Conservation (phyloP, 495 filamentous ascomycete genomes). For the Aspergillus carlsbadensis region DNA sequence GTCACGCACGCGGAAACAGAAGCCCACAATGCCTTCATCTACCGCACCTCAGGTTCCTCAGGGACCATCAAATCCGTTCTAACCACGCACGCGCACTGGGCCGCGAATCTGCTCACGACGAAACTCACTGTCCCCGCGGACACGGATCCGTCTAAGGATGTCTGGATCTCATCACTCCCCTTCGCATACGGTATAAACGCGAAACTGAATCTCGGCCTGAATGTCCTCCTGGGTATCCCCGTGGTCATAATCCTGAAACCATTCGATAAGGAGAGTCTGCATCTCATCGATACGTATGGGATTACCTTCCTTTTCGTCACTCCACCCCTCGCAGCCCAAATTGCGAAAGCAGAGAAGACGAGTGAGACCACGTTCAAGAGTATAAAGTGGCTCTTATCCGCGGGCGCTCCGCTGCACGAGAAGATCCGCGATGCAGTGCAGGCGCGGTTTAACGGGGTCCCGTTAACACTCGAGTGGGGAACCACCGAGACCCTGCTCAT, state of each 20-base stretch:
- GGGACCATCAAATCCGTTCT: slow-evolving; percentile 24
- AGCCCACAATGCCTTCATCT: slow-evolving; percentile 17
- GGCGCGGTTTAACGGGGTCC: slow-evolving; percentile 18
- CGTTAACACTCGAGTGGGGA: slow-evolving; percentile 23
- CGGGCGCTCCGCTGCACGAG: slow-evolving; percentile 22
- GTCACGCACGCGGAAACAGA: not conserved
- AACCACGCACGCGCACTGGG: slow-evolving; percentile 25
- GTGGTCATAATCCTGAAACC: slow-evolving; percentile 18
- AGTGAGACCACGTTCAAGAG: slow-evolving; percentile 9
- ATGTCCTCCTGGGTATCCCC: slow-evolving; percentile 25
- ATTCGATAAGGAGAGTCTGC: slow-evolving; percentile 17
- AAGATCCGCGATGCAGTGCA: slow-evolving; percentile 19
- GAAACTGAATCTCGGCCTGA: slow-evolving; percentile 23
- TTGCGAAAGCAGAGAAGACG: slow-evolving; percentile 16
- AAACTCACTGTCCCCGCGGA: slow-evolving; percentile 16
- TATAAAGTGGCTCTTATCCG: slow-evolving; percentile 29
- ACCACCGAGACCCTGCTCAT: slow-evolving; percentile 26
- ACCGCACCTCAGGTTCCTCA: slow-evolving; percentile 26
- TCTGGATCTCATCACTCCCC: slow-evolving; percentile 22
- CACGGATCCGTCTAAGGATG: slow-evolving; percentile 18
- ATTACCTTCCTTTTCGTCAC: slow-evolving; percentile 26
- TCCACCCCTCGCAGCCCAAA: slow-evolving; percentile 21
- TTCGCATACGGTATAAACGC: slow-evolving; percentile 27
- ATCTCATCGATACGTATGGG: slow-evolving; percentile 16
- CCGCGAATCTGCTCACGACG: slow-evolving; percentile 18